Base-by-base conservation (phyloP, 2,329 filamentous ascomycete genomes). In the Chalaropsis thielavioides region DNA sequence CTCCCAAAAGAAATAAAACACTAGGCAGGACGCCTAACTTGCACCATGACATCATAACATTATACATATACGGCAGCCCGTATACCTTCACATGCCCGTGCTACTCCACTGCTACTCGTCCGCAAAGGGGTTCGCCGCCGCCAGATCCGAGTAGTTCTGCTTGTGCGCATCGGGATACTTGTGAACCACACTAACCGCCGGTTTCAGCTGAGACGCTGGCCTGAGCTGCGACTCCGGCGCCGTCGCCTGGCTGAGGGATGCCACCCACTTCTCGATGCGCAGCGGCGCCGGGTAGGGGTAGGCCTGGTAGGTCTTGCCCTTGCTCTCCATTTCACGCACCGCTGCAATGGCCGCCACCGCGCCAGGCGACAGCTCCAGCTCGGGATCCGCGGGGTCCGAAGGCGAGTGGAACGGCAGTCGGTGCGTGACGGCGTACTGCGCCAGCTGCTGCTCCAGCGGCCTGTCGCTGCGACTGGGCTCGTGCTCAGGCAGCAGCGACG, bases 71-170 rank as follows among this genome's bases (percentile, higher is more conserved):
- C n/a, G 22, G 24, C n/a, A 54, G 15, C n/a, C 49, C 49, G 49
- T 54, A 54, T 19, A 46, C 43, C 4, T 8, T 5, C 43, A n/a
- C 19, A 2, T 5, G 43, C 43, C 43, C 24, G 11, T 24, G 8
- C 31, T 3, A 56, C n/a, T 46, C 44, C 13, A 22, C 31, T 7
- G 8, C 22, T 62, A n/a, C 13, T 60, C 61, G 7, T 44, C 62
- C 3, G 60, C 62, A 41, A 67, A 68, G 13, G 68, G 68, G 24
- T 68, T 68, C 13, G 60, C 22, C 40, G 38, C 56, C 1, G 68
- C 66, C 46, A 68, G 66, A 19, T 68, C 66, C 15, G 66, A 61
- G 58, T 68, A 68, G 61, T 68, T 62, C 60, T 68, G 68, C 38
- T 67, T 43, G 22, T 67, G 63, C 24, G 68, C 68, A 22, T 59